phyloP scores from a whole-genome alignment of 1,284 basidiomycete species.

The Puccinia polysora region DNA sequence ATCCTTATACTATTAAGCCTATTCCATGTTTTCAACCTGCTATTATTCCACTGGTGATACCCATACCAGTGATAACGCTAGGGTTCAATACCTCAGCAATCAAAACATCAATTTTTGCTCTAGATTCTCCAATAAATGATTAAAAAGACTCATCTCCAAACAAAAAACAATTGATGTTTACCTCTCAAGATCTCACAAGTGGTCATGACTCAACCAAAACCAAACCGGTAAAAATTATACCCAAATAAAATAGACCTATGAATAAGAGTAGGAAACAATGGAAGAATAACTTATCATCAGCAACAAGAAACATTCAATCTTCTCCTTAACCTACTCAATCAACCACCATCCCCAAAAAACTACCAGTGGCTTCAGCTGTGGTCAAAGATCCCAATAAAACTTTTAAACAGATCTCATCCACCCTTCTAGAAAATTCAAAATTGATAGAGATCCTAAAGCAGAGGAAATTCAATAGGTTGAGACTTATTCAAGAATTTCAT shows the following conservation, averaged over 20 bases:
- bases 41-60: conserved; percentile 29
- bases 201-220: background rate
- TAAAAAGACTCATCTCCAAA: background rate
- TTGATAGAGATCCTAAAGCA: conserved; percentile 37
- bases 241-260: no score
- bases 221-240: background rate
- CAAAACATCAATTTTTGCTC: conserved; percentile 23
- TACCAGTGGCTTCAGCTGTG: background rate
- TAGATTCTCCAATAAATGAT: conserved; percentile 9
- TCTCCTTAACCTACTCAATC: background rate
- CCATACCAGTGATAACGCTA: conserved; percentile 23
- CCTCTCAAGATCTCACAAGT: background rate
- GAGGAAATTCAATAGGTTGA: conserved; percentile 30
- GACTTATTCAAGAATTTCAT: conserved; percentile 14
- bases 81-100: conserved; percentile 6
- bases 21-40: conserved; percentile 38
- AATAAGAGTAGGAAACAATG: conserved; percentile 17
- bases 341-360: background rate
- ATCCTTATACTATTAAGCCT: conserved; percentile 41
- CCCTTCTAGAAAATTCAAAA: conserved; percentile 12
- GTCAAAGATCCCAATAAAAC: background rate
- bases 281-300: background rate
- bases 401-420: background rate
- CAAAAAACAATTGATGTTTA: background rate
- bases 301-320: background rate